phyloP scores from a whole-genome alignment of 257 asterid genomes.

The Solanum corneliomulleri region DNA sequence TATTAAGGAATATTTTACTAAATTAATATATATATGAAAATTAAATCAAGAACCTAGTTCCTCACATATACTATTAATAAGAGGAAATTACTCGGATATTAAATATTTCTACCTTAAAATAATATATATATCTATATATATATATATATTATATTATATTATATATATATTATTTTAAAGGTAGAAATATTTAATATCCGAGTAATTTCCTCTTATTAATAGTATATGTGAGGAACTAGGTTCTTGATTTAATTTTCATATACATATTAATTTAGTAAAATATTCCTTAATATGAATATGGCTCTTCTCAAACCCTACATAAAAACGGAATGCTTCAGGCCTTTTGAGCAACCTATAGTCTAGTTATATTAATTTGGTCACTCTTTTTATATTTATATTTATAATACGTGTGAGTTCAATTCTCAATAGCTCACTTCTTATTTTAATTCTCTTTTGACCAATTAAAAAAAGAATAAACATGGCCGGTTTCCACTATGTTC shows the following conservation, averaged over 20 bases:
- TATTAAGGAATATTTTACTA: too few relatives aligned
- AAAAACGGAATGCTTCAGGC: neutral
- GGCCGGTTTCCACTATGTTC: neutral
- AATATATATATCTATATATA: too few relatives aligned
- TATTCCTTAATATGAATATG: neutral
- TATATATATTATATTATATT: too few relatives aligned
- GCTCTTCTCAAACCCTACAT: neutral
- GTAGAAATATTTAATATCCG: neutral
- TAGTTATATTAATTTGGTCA: too few relatives aligned
- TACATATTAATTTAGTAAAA: neutral
- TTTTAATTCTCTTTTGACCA: neutral
- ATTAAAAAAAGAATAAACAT: neutral
- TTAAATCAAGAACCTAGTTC: too few relatives aligned
- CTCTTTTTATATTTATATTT: neutral
- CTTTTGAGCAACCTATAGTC: too few relatives aligned
- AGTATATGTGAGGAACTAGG: neutral
- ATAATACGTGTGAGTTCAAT: neutral
- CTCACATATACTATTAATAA: too few relatives aligned
- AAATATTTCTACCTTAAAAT: too few relatives aligned
- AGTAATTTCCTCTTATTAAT: too few relatives aligned
- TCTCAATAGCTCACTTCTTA: neutral
- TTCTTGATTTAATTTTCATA: neutral
- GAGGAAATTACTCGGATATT: too few relatives aligned
- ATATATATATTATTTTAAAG: too few relatives aligned
- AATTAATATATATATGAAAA: too few relatives aligned